Evolutionary conservation across 1,139 yeast genomes (phyloP).

Genomic region (Arxiozyma telluris): DNA sequence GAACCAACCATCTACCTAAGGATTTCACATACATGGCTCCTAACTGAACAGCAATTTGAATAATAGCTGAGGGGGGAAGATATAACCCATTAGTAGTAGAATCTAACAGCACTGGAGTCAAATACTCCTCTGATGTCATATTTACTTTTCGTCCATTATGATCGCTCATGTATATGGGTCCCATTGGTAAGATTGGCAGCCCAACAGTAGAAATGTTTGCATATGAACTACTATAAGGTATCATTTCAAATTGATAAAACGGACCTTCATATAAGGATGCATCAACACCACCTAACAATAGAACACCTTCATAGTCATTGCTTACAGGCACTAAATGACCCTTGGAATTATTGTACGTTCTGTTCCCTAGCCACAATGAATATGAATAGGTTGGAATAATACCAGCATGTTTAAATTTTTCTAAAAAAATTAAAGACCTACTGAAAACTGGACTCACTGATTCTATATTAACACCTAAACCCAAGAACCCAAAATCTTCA

Average conservation of each 20-base stretch:
- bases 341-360: conserved; percentile 6
- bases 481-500: conserved; percentile 43
- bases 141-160: conserved; percentile 35
- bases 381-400: conserved; percentile 43
- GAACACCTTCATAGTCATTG: conserved; percentile 28
- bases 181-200: conserved; percentile 51
- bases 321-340: background rate
- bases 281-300: conserved; percentile 56
- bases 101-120: conserved; percentile 55
- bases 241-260: conserved; percentile 40
- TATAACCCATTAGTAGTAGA: conserved; percentile 45
- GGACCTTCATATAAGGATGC: conserved; percentile 39
- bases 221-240: conserved; percentile 36
- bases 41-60: conserved; percentile 63
- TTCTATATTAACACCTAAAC: conserved; percentile 39
- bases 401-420: conserved; percentile 30
- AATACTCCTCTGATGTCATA: conserved; percentile 29
- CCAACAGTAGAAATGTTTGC: conserved; percentile 28
- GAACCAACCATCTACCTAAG: conserved; percentile 54
- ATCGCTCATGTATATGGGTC: conserved; percentile 42
- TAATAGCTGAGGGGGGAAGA: conserved; percentile 51
- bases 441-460: conserved; percentile 21
- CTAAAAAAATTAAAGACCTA: conserved; percentile 37
- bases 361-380: conserved; percentile 43
- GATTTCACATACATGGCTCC: conserved; percentile 56